A percentile compares a stretch with the other conserved stretches of the same genome.
phyloP scores from a whole-genome alignment of 2,329 filamentous ascomycete species.

The Hymenoscyphus repandus region DNA sequence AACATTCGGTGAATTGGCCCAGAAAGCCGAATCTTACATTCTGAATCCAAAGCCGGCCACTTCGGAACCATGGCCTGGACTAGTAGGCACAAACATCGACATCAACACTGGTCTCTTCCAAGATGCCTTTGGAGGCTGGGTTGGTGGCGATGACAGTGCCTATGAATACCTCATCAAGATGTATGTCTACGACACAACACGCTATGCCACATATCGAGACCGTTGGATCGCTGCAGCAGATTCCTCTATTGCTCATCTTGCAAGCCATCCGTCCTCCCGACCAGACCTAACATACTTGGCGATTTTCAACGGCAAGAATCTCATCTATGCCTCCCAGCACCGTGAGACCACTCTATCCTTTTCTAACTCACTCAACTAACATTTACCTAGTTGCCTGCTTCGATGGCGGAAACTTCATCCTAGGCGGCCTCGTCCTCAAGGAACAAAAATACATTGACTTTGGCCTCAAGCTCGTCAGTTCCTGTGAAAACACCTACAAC shows the following conservation, averaged over 20 bases:
- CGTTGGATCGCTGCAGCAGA: constrained; percentile 73
- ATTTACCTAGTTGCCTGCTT: constrained; percentile 65
- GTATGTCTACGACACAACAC: constrained; percentile 69
- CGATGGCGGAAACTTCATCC: constrained; percentile 77
- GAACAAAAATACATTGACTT: constrained; percentile 65
- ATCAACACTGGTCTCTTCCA: constrained; percentile 61
- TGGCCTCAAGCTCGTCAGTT: constrained; percentile 65
- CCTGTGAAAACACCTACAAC: constrained; percentile 70
- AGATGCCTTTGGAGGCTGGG: constrained; percentile 68
- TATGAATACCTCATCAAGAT: constrained; percentile 93
- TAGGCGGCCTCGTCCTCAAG: constrained; percentile 67
- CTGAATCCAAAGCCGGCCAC: constrained; percentile 57
- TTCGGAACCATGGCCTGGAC: constrained; percentile 69
- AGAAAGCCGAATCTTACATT: constrained; percentile 65
- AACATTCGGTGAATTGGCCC: constrained; percentile 60
- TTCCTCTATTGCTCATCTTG: constrained; percentile 66
- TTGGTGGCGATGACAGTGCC: constrained; percentile 71
- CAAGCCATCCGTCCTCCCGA: constrained; percentile 59
- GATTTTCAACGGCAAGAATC: constrained; percentile 43
- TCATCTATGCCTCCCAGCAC: constrained; percentile 42
- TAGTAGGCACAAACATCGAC: constrained; percentile 64
- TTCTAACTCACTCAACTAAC: not conserved
- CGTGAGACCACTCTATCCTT: constrained; percentile 17
- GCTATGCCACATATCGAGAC: constrained; percentile 62
- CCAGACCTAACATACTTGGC: constrained; percentile 70